Conservation (phyloP, 768 basidiomycete species). For the Podaxis sp. region DNA sequence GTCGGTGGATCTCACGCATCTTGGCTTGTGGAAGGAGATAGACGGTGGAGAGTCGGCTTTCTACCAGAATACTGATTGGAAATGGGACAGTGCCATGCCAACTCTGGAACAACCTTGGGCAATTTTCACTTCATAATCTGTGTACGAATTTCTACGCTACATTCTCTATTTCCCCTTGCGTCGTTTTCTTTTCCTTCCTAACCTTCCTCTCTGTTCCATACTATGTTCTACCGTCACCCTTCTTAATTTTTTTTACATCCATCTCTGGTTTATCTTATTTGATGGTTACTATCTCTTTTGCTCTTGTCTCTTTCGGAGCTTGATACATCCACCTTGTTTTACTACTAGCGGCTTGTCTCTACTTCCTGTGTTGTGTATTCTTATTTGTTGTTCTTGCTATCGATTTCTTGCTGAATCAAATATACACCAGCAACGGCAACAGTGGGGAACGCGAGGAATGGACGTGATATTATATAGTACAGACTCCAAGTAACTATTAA, state of each 20-base stretch:
- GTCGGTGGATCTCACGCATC: slow-evolving; percentile 49
- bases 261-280: slow-evolving; percentile 29
- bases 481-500: background rate
- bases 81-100: slow-evolving; percentile 72
- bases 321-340: slow-evolving; percentile 25
- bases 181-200: slow-evolving; percentile 15
- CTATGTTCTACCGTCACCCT: slow-evolving; percentile 15
- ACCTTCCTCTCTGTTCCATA: slow-evolving; percentile 21
- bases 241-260: slow-evolving; percentile 14
- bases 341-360: slow-evolving; percentile 21
- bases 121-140: slow-evolving; percentile 56
- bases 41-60: slow-evolving; percentile 76
- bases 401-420: slow-evolving; percentile 23
- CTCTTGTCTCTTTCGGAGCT: slow-evolving; percentile 37
- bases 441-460: background rate
- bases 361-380: slow-evolving; percentile 26
- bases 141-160: slow-evolving; percentile 31
- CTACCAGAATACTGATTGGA: slow-evolving; percentile 63
- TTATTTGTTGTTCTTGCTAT: slow-evolving; percentile 23
- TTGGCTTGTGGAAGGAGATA: slow-evolving; percentile 67
- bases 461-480: background rate
- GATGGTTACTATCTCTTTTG: slow-evolving; percentile 27
- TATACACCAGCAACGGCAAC: slow-evolving; percentile 13
- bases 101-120: slow-evolving; percentile 72
- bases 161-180: slow-evolving; percentile 25